Conservation (phyloP, 495 filamentous ascomycete genomes). For the Endocarpon pusillum region DNA sequence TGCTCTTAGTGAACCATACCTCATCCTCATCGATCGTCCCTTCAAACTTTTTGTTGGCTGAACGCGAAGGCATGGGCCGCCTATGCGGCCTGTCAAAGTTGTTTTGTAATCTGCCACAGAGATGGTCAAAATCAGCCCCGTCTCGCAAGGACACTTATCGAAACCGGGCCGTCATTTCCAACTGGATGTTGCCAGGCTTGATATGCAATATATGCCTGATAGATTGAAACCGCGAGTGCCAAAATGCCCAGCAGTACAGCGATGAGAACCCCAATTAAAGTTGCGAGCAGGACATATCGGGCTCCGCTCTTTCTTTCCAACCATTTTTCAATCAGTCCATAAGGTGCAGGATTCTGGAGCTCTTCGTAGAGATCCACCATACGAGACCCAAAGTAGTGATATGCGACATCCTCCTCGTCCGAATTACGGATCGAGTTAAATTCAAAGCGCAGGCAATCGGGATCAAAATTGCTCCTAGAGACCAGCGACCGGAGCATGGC, state of each 20-base stretch:
- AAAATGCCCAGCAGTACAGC: conserved; percentile 9
- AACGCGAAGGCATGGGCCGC: no score
- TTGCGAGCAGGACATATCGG: conserved; percentile 21
- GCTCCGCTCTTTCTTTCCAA: conserved; percentile 21
- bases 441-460: conserved; percentile 16
- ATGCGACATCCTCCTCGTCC: conserved; percentile 16
- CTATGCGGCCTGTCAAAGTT: no score
- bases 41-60: no score
- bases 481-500: conserved; percentile 13
- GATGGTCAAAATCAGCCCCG: no score
- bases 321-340: conserved; percentile 16
- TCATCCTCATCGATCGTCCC: no score
- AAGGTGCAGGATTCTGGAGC: conserved; percentile 17
- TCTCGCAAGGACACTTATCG: no score
- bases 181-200: conserved; percentile 13
- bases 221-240: conserved; percentile 8
- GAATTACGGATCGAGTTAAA: conserved; percentile 12
- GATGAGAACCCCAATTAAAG: conserved; percentile 17
- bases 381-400: conserved; percentile 17
- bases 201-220: conserved; percentile 10
- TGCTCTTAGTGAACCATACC: no score
- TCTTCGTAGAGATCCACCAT: conserved; percentile 20
- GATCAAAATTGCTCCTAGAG: conserved; percentile 12
- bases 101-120: no score
- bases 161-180: no score